These are phyloP conservation scores for Nymphaea colorata DNA, from an alignment of 164 flowering plant genomes.

Conservation along the genomic window DNA sequence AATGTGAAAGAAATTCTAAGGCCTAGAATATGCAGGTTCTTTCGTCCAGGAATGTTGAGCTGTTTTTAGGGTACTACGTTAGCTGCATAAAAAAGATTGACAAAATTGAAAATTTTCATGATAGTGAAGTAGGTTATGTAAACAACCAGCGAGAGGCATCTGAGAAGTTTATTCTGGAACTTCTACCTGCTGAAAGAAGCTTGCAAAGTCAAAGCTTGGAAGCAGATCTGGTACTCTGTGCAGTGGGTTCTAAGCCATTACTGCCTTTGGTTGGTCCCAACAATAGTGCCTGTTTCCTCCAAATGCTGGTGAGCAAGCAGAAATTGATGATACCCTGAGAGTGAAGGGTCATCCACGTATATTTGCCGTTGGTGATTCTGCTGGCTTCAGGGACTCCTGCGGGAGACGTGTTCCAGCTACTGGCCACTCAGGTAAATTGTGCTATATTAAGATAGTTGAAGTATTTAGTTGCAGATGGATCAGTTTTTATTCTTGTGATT, in stretches of 20 bases:
- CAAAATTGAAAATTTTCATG: slow-evolving; percentile 17
- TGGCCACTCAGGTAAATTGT: slow-evolving; percentile 67
- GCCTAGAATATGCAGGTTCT: slow-evolving; percentile 43
- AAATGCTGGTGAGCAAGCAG: slow-evolving; percentile 83
- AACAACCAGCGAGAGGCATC: not conserved
- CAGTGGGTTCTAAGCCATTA: slow-evolving; percentile 78
- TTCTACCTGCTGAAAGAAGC: slow-evolving; percentile 74
- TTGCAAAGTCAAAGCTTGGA: slow-evolving; percentile 44
- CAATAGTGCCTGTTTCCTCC: slow-evolving; percentile 38
- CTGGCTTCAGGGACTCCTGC: slow-evolving; percentile 59
- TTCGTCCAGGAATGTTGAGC: slow-evolving; percentile 69
- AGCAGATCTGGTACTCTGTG: slow-evolving; percentile 88
- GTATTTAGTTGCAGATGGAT: too few species aligned
- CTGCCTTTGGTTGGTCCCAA: slow-evolving; percentile 50
- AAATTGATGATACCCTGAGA: slow-evolving; percentile 92
- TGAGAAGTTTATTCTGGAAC: slow-evolving; percentile 46
- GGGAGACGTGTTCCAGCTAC: slow-evolving; percentile 84
- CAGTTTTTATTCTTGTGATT: too few species aligned
- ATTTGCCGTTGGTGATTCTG: slow-evolving; percentile 93
- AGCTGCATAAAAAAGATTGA: slow-evolving; percentile 37
- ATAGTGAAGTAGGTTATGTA: not conserved
- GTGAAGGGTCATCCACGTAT: slow-evolving; percentile 92
- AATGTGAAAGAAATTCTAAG: too few species aligned
- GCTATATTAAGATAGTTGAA: too few species aligned
- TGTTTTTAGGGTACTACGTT: slow-evolving; percentile 71